Evolutionary conservation across 106 monocot genomes (phyloP).

Genomic region (Dioscorea zingiberensis): DNA sequence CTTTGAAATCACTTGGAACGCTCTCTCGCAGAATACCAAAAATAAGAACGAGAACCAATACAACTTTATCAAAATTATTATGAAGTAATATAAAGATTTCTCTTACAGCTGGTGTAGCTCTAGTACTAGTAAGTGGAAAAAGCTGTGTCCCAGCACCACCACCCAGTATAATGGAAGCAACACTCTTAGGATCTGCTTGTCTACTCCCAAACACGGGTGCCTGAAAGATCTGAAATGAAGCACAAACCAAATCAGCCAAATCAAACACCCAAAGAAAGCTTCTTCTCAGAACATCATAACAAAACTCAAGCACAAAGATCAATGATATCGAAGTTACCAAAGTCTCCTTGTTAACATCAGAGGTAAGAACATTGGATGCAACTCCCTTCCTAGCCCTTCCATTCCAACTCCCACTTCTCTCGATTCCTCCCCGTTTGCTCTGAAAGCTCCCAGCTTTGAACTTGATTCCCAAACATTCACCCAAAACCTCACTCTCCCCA

Average conservation of each 20-base stretch:
- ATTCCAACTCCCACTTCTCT: slow-evolving; percentile 1
- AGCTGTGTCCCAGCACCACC: slow-evolving; percentile 74
- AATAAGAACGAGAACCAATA: too few relatives aligned
- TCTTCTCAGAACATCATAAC: background rate
- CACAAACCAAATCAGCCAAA: background rate
- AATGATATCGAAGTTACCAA: slow-evolving; percentile 8
- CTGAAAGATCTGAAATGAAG: slow-evolving; percentile 41
- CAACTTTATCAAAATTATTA: too few relatives aligned
- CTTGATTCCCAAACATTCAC: background rate
- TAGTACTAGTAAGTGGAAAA: slow-evolving; percentile 79
- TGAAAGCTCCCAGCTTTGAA: too few relatives aligned
- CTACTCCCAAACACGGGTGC: slow-evolving; percentile 30
- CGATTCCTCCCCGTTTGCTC: background rate
- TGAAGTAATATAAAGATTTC: background rate
- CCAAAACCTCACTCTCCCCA: slow-evolving; percentile 27
- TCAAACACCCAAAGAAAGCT: background rate
- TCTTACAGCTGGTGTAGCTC: slow-evolving; percentile 87
- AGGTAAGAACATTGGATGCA: slow-evolving; percentile 29
- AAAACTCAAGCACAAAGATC: background rate
- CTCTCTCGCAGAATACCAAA: too few relatives aligned
- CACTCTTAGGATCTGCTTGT: slow-evolving; percentile 59
- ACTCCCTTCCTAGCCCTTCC: slow-evolving; percentile 3
- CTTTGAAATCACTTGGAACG: too few relatives aligned
- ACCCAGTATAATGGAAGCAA: slow-evolving; percentile 78
- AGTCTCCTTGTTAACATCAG: slow-evolving; percentile 33